Conservation (phyloP, 805 yeast genomes). For the Starmerella floricola region DNA sequence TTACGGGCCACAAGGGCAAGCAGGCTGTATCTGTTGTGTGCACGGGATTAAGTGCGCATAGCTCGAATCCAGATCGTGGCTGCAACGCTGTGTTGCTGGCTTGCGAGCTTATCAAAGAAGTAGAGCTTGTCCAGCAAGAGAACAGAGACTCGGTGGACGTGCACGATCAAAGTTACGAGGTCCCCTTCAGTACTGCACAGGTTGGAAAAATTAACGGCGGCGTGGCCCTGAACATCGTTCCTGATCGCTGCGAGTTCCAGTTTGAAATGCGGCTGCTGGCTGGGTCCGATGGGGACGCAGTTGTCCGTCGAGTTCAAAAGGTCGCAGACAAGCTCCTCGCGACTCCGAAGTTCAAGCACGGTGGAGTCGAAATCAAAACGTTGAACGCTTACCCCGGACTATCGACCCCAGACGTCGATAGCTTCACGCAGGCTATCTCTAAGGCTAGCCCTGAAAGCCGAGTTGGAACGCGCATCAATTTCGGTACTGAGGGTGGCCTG, state of each 20-base stretch:
- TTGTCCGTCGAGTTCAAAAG: slow-evolving; percentile 3
- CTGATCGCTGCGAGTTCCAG: slow-evolving; percentile 16
- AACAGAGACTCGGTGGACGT: background rate
- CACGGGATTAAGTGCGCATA: slow-evolving; percentile 16
- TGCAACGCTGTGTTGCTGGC: slow-evolving; percentile 17
- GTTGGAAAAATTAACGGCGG: slow-evolving; percentile 17
- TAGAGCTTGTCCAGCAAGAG: slow-evolving; percentile 11
- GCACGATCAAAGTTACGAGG: slow-evolving; percentile 12
- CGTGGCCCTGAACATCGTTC: slow-evolving; percentile 17
- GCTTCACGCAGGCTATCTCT: slow-evolving; percentile 3
- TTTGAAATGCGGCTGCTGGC: slow-evolving; percentile 19
- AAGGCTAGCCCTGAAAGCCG: background rate
- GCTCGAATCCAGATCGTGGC: slow-evolving; percentile 17
- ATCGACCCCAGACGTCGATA: slow-evolving; percentile 2
- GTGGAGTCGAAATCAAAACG: slow-evolving; percentile 7
- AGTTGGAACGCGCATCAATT: slow-evolving; percentile 10
- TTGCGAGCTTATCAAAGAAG: slow-evolving; percentile 13
- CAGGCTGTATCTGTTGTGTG: slow-evolving; percentile 15
- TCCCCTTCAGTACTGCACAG: slow-evolving; percentile 16
- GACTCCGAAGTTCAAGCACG: slow-evolving; percentile 3
- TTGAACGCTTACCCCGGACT: slow-evolving; percentile 17
- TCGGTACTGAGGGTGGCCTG: slow-evolving; percentile 20
- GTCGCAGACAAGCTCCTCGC: slow-evolving; percentile 5
- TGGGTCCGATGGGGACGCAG: slow-evolving; percentile 4
- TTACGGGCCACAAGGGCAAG: slow-evolving; percentile 19